Evolutionary conservation across 768 basidiomycete genomes (phyloP).

Genomic region (Albatrellus ellisii): DNA sequence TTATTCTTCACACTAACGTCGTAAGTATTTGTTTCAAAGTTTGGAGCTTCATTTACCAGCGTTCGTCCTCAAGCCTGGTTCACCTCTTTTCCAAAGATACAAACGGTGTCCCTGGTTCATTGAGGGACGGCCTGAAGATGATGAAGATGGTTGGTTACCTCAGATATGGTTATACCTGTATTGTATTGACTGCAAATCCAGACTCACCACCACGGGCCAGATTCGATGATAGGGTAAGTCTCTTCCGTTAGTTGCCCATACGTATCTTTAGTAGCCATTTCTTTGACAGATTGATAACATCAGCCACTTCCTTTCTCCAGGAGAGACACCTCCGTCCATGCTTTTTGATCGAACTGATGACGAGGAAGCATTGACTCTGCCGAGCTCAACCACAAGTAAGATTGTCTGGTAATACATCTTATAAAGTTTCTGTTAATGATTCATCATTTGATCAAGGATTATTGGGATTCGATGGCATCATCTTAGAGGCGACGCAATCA

Average conservation of each 20-base stretch:
- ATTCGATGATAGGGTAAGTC: slow-evolving; percentile 52
- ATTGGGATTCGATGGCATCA: slow-evolving; percentile 70
- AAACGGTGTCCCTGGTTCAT: slow-evolving; percentile 90
- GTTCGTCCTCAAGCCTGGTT: slow-evolving; percentile 66
- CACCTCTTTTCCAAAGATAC: slow-evolving; percentile 81
- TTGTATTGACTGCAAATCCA: slow-evolving; percentile 17
- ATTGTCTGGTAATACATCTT: slow-evolving; percentile 12
- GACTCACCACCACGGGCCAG: slow-evolving; percentile 65
- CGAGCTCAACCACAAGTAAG: slow-evolving; percentile 58
- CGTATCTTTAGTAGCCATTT: neutral
- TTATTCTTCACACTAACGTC: slow-evolving; percentile 78
- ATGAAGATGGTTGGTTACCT: slow-evolving; percentile 54
- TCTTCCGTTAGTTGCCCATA: neutral
- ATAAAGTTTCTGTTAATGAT: too few species aligned
- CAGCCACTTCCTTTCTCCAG: slow-evolving; percentile 62
- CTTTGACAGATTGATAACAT: slow-evolving; percentile 56
- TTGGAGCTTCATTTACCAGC: neutral
- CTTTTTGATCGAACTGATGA: slow-evolving; percentile 67
- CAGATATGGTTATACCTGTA: neutral
- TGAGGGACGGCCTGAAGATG: slow-evolving; percentile 66
- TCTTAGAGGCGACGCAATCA: slow-evolving; percentile 66
- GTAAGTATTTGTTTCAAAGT: slow-evolving; percentile 28
- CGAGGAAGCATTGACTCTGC: slow-evolving; percentile 55
- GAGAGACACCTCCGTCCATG: slow-evolving; percentile 71
- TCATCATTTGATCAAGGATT: slow-evolving; percentile 28